Percentiles rank a stretch among this genome's conserved stretches.
phyloP scores from a whole-genome alignment of 345 rosid genomes.

The Conringia planisiliqua region DNA sequence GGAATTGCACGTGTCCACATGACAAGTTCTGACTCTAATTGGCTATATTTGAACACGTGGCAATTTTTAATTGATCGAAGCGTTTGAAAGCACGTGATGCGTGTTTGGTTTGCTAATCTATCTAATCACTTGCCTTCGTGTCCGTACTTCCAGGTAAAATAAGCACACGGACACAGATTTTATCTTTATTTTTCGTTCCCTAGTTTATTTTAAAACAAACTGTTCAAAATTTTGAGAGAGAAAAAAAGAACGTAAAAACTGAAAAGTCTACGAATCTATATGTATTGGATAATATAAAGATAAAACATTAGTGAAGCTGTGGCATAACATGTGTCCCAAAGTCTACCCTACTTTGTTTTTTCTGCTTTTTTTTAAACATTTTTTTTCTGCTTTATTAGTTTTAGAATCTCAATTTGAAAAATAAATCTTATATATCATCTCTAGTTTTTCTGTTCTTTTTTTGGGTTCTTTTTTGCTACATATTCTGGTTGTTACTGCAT shows the following conservation, averaged over 20 bases:
- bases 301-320: background rate
- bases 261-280: slow-evolving; percentile 9
- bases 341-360: background rate
- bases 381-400: background rate
- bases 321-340: slow-evolving; percentile 7
- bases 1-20: slow-evolving; percentile 37
- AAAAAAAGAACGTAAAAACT: background rate
- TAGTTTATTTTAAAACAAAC: background rate
- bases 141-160: slow-evolving; percentile 25
- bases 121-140: slow-evolving; percentile 26
- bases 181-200: background rate
- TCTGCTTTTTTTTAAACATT: no score
- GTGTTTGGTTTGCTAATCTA: slow-evolving; percentile 29
- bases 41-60: slow-evolving; percentile 28
- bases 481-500: background rate
- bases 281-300: background rate
- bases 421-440: background rate
- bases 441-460: no score
- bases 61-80: slow-evolving; percentile 22
- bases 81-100: slow-evolving; percentile 33
- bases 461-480: no score
- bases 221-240: background rate
- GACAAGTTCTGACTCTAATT: slow-evolving; percentile 30
- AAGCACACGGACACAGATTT: slow-evolving; percentile 29
- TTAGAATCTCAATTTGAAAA: background rate